Percentiles rank a stretch among this genome's conserved stretches.
These are phyloP conservation scores for Cymbopogon flexuosus DNA, from an alignment of 202 grass and related monocot species.

Conservation along the genomic window DNA sequence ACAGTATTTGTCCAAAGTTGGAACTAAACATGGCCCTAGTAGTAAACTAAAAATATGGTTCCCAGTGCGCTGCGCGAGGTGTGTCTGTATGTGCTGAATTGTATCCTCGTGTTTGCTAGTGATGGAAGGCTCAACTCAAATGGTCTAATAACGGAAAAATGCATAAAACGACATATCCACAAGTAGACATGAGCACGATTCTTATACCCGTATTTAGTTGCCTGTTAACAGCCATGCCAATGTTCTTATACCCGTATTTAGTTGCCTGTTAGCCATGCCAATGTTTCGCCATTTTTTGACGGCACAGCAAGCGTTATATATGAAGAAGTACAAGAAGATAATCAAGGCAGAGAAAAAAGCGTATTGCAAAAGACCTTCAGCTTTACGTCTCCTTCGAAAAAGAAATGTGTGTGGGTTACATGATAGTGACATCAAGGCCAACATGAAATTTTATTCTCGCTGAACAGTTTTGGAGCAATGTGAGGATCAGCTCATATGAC, in stretches of 20 bases:
- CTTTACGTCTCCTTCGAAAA: not conserved
- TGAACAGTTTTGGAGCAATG: not conserved
- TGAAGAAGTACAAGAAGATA: not conserved
- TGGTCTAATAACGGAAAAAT: not conserved
- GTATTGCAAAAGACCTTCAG: not conserved
- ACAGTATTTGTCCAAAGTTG: too few species aligned
- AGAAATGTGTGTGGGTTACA: not conserved
- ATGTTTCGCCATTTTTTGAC: not conserved
- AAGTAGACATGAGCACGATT: not conserved
- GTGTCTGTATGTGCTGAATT: not conserved
- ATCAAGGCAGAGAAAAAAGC: not conserved
- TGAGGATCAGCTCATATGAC: not conserved
- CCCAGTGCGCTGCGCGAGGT: not conserved
- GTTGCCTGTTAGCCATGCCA: not conserved
- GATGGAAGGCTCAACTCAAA: not conserved
- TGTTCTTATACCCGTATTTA: not conserved
- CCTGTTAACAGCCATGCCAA: not conserved
- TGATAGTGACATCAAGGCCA: not conserved
- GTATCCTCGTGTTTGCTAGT: not conserved
- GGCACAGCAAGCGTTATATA: too few species aligned
- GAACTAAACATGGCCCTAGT: too few species aligned
- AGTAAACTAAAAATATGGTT: not conserved
- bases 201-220: not conserved
- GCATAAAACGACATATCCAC: not conserved
- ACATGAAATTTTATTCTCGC: slow-evolving; percentile 37